A percentile compares a stretch with the other conserved stretches of the same genome.
These are phyloP conservation scores for Ajuga reptans DNA, from an alignment of 305 asterid species.

Conservation along the genomic window DNA sequence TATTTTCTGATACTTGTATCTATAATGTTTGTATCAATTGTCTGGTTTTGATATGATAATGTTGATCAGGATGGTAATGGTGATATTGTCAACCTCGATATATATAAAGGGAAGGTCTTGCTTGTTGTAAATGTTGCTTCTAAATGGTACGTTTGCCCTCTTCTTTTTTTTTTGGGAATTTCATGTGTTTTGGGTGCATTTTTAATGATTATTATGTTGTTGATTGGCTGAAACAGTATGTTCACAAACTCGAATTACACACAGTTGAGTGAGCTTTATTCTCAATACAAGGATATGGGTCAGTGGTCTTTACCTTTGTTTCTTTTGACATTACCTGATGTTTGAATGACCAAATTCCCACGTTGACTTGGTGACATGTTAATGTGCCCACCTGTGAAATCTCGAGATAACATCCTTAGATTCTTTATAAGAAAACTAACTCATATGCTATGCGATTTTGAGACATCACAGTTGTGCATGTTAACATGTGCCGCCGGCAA, in stretches of 20 bases:
- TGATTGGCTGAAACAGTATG: constrained; percentile 54
- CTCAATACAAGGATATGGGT: constrained; percentile 65
- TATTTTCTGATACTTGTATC: background rate
- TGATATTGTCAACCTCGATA: constrained; percentile 49
- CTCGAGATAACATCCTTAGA: too few relatives aligned
- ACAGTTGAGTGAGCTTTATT: constrained; percentile 59
- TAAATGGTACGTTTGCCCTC: constrained; percentile 54
- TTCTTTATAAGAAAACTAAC: too few relatives aligned
- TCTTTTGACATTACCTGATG: background rate
- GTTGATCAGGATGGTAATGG: constrained; percentile 51
- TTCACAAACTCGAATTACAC: constrained; percentile 65
- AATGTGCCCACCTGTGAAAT: too few relatives aligned
- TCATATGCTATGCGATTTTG: too few relatives aligned
- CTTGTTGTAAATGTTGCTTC: constrained; percentile 94
- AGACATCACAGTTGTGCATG: too few relatives aligned
- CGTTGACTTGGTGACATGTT: too few relatives aligned
- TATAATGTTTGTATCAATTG: background rate
- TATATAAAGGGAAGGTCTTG: constrained; percentile 67
- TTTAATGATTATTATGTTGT: too few relatives aligned
- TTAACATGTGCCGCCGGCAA: too few relatives aligned
- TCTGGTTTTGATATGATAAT: background rate
- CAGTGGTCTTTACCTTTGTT: background rate
- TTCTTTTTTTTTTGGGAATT: background rate
- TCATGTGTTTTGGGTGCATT: background rate
- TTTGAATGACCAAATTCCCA: too few relatives aligned